phyloP scores from a whole-genome alignment of 306 rosid species.

The Rubus parviflorus region DNA sequence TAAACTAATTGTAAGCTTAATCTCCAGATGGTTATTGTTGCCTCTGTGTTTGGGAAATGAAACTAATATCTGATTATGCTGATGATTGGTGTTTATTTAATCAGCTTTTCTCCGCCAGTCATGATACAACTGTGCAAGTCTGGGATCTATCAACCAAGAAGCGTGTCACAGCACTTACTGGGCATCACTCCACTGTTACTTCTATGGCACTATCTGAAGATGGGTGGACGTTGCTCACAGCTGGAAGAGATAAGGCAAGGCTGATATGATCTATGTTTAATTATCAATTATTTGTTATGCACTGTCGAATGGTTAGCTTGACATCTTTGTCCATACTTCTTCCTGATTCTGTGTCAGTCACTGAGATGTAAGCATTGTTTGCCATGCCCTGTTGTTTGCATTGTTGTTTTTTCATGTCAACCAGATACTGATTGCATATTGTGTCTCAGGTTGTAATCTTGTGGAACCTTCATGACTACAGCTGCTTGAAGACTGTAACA shows the following conservation, averaged over 20 bases:
- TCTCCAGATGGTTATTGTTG: background rate
- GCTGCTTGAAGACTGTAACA: constrained; percentile 75
- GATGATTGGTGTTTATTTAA: constrained; percentile 24
- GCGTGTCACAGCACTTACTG: constrained; percentile 60
- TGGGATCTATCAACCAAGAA: constrained; percentile 81
- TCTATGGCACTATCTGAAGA: constrained; percentile 85
- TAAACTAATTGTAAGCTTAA: constrained; percentile 61
- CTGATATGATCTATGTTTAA: background rate
- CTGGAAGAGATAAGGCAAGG: constrained; percentile 91
- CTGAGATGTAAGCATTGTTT: background rate
- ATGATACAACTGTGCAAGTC: constrained; percentile 72
- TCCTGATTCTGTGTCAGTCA: background rate
- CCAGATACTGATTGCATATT: constrained; percentile 18
- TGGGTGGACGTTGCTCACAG: constrained; percentile 82
- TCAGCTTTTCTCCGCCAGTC: constrained; percentile 95
- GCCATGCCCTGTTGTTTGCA: background rate
- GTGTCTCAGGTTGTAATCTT: constrained; percentile 76
- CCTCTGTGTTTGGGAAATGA: background rate
- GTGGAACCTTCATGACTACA: constrained; percentile 84
- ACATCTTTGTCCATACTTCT: background rate
- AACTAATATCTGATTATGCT: constrained; percentile 19
- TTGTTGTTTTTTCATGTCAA: background rate
- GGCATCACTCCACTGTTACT: constrained; percentile 79
- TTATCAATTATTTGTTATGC: background rate
- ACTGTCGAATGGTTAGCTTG: background rate